Evolutionary conservation across 768 basidiomycete genomes (phyloP).

Genomic region (Hortiboletus campestris): DNA sequence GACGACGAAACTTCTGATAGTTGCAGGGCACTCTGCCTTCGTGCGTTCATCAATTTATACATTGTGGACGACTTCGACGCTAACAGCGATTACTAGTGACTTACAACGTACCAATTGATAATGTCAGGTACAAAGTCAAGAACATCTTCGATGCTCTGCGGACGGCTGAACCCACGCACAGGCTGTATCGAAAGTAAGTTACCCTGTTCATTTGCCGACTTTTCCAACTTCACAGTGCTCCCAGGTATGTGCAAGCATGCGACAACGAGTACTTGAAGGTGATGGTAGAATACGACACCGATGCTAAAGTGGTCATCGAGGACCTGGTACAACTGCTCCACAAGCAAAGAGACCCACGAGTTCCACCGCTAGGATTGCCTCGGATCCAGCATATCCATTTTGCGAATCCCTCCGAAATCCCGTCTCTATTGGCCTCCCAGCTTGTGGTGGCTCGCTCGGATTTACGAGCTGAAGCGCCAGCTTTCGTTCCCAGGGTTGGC

Average conservation of each 20-base stretch:
- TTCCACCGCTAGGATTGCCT: too few relatives aligned
- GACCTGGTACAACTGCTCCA: constrained; percentile 27
- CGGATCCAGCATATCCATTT: too few relatives aligned
- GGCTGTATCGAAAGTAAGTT: constrained; percentile 8
- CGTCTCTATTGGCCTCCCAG: background rate
- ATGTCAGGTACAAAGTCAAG: background rate
- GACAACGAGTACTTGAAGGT: constrained; percentile 9
- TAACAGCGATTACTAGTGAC: background rate
- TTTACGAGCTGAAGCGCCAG: constrained; percentile 12
- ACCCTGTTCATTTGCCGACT: too few relatives aligned
- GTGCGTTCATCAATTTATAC: constrained; percentile 33
- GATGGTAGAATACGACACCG: background rate
- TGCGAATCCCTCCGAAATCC: too few relatives aligned
- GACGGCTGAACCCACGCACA: background rate
- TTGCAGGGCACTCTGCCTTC: constrained; percentile 45
- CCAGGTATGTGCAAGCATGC: too few relatives aligned
- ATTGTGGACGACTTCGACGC: background rate
- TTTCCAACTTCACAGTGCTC: too few relatives aligned
- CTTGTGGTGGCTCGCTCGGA: constrained; percentile 11
- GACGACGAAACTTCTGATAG: constrained; percentile 28
- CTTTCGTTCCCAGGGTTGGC: constrained; percentile 12
- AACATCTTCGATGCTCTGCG: constrained; percentile 8
- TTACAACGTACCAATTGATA: constrained; percentile 24
- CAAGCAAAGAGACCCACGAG: background rate
- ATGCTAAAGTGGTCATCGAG: background rate